Evolutionary conservation across 306 rosid genomes (phyloP), one percentile per base, ranked within the genome.

Genomic region (Hylodesmum podocarpum): DNA sequence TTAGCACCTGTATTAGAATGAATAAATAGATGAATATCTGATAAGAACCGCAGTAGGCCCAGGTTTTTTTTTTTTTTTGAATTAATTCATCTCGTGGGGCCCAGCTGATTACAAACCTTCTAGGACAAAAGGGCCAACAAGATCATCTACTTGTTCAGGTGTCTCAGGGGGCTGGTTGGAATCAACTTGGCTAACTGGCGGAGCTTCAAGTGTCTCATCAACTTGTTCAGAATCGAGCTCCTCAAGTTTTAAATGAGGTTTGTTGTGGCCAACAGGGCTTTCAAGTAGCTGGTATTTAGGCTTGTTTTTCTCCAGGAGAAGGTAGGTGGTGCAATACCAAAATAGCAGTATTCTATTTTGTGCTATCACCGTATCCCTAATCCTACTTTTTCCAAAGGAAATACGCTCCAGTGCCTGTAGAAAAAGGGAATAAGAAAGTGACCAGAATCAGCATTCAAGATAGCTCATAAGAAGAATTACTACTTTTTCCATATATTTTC

Each of bases 41-140:
- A 84, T 84, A 84, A 85, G 83, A 86, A 88, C 82, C 87, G 77
- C 71, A 85, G 72, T 67, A 89, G 87, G 81, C 87, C 95, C 80
- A 88, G 85, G n/a, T n/a, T n/a, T n/a, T n/a, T n/a, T n/a, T n/a
- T n/a, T n/a, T n/a, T n/a, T n/a, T n/a, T n/a, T n/a, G n/a, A n/a
- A n/a, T n/a, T n/a, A n/a, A n/a, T n/a, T n/a, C n/a, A n/a, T n/a
- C n/a, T n/a, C n/a, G n/a, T n/a, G n/a, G n/a, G 87, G 81, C 87
- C 95, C 80, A 88, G 85, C 86, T 82, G 73, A 55, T 81, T 83
- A 95, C 96, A 92, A 88, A 90, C 98, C 98, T 89, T 95, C 96
- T 47, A 95, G 89, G 78, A 89, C 34, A 87, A 95, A 92, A 6
- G 91, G 84, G 64, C 86, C 96, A 85, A 86, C 79, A 78, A 77